Evolutionary conservation across 1,284 basidiomycete genomes (phyloP).

Genomic region (Acaromyces ingoldii): DNA sequence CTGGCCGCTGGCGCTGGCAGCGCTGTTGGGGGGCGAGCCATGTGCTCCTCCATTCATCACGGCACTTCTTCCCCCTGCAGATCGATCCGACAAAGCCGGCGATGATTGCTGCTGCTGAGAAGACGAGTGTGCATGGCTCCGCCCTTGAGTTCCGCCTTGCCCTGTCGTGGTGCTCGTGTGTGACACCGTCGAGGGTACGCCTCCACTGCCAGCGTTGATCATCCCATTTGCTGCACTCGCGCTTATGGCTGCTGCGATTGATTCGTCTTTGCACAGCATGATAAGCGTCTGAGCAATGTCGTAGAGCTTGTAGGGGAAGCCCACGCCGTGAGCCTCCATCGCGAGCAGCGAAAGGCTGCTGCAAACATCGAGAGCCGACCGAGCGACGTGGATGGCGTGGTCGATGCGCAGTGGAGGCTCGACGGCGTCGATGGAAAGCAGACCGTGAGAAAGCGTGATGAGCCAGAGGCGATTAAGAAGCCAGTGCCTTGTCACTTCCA

Average conservation of each 20-base stretch:
- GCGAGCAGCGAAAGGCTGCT: conserved; percentile 22
- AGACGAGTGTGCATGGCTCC: too few species aligned
- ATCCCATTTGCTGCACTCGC: too few species aligned
- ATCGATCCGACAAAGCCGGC: too few species aligned
- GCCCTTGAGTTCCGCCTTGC: too few species aligned
- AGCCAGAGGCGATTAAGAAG: conserved; percentile 35
- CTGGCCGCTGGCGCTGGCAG: too few species aligned
- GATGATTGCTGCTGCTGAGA: too few species aligned
- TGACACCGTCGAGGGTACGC: not conserved
- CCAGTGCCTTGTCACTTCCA: conserved; percentile 39
- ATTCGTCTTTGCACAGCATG: conserved; percentile 27
- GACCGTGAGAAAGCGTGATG: conserved; percentile 24
- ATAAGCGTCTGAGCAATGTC: conserved; percentile 38
- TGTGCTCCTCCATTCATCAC: too few species aligned
- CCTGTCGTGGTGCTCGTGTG: too few species aligned
- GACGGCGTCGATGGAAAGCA: conserved; percentile 19
- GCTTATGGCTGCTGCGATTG: conserved; percentile 4
- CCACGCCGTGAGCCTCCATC: conserved; percentile 42
- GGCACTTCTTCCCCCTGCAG: too few species aligned
- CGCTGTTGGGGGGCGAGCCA: not conserved
- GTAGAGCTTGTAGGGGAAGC: conserved; percentile 32
- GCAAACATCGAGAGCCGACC: conserved; percentile 33
- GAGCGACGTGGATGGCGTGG: conserved; percentile 34
- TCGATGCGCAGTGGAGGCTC: conserved; percentile 25
- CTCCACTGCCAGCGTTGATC: too few species aligned